Evolutionary conservation across 2,329 filamentous ascomycete genomes (phyloP).

Genomic region (Colletotrichum coccodes): DNA sequence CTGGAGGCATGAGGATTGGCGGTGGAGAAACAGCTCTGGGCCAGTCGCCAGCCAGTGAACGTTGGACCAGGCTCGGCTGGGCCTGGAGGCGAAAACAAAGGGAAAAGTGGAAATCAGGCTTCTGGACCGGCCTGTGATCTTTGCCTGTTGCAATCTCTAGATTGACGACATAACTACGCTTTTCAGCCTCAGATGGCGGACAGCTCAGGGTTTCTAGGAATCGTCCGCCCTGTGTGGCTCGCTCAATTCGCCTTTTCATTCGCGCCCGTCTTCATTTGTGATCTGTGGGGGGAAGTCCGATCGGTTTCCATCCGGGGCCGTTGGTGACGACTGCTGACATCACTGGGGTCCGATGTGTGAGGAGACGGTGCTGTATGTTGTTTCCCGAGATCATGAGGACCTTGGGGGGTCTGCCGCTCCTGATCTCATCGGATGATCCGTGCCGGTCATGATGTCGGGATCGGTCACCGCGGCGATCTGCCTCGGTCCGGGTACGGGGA

Average conservation of each 20-base stretch:
- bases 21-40: conserved; percentile 4
- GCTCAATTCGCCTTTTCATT: not conserved
- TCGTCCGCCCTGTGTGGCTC: conserved; percentile 6
- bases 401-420: not conserved
- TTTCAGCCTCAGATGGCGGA: conserved; percentile 17
- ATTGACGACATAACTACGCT: conserved; percentile 15
- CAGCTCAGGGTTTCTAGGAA: not conserved
- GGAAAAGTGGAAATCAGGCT: not conserved
- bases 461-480: not conserved
- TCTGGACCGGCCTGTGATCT: conserved; percentile 7
- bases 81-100: not conserved
- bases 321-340: conserved; percentile 8
- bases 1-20: conserved; percentile 3
- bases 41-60: conserved; percentile 5
- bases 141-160: conserved; percentile 1
- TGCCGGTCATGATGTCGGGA: not conserved
- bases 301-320: not conserved
- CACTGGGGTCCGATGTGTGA: not conserved
- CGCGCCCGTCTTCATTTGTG: not conserved
- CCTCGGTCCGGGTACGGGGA: not conserved
- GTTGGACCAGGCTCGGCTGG: conserved; percentile 10
- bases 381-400: not conserved
- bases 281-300: not conserved
- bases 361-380: not conserved
- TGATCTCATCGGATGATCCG: not conserved